phyloP scores from a whole-genome alignment of 495 filamentous ascomycete species.

The Rhypophila decipiens region DNA sequence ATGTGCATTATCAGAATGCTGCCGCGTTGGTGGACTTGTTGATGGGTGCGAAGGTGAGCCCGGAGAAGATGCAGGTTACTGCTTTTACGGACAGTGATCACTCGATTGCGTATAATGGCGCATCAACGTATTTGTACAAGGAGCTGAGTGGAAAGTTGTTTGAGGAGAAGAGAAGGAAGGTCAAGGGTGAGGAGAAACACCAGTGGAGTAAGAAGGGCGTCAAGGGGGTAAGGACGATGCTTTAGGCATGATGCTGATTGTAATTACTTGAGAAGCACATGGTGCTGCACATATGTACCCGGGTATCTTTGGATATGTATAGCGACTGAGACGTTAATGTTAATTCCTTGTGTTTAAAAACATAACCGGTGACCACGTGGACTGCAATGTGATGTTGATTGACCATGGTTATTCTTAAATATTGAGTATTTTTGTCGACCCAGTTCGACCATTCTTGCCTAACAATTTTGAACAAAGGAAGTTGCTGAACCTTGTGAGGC shows the following conservation, averaged over 20 bases:
- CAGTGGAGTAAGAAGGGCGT: slow-evolving; percentile 14
- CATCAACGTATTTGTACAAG: slow-evolving; percentile 41
- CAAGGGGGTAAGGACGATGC: not conserved
- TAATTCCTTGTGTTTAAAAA: no score
- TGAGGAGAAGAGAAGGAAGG: slow-evolving; percentile 19
- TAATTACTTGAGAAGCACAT: no score
- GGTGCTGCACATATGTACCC: no score
- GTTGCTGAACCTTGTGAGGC: no score
- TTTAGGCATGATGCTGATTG: not conserved
- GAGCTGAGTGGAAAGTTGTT: slow-evolving; percentile 36
- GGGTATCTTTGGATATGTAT: no score
- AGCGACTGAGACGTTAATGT: no score
- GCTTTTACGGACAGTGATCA: slow-evolving; percentile 53
- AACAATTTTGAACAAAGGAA: no score
- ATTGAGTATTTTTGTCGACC: no score
- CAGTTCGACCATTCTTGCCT: no score
- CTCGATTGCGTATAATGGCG: slow-evolving; percentile 41
- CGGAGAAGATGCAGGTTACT: slow-evolving; percentile 45
- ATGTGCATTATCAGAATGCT: slow-evolving; percentile 54
- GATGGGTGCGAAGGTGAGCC: slow-evolving; percentile 40
- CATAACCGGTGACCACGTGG: no score
- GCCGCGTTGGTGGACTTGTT: slow-evolving; percentile 47
- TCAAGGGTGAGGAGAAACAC: slow-evolving; percentile 3
- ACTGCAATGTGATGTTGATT: no score
- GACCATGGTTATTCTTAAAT: no score